Evolutionary conservation across 805 yeast species (phyloP).

Genomic region (Pichia membranifaciens): DNA sequence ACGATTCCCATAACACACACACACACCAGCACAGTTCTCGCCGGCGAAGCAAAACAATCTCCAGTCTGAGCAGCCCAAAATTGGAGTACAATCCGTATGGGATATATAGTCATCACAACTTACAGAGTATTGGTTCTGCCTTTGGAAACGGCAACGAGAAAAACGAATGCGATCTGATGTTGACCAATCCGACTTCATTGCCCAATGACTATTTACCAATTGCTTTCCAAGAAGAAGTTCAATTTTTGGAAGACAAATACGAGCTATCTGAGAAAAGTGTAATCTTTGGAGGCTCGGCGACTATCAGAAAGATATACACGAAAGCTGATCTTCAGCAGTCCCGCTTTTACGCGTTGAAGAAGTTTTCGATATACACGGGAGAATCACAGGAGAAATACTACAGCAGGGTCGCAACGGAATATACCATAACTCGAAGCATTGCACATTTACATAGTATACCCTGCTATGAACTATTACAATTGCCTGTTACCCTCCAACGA

Average conservation of each 20-base stretch:
- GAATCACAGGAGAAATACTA: constrained; percentile 54
- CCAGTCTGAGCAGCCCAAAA: constrained; percentile 21
- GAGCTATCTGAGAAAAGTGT: constrained; percentile 38
- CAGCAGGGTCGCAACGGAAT: constrained; percentile 58
- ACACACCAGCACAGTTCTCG: background rate
- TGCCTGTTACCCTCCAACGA: constrained; percentile 54
- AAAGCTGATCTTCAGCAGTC: constrained; percentile 30
- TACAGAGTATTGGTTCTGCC: constrained; percentile 27
- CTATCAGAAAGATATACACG: constrained; percentile 46
- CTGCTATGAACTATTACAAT: constrained; percentile 48
- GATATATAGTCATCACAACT: constrained; percentile 32
- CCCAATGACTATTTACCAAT: constrained; percentile 62
- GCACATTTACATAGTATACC: constrained; percentile 54
- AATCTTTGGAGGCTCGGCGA: constrained; percentile 71
- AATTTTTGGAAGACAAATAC: constrained; percentile 50
- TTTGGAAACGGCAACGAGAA: constrained; percentile 21
- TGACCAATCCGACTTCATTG: constrained; percentile 55
- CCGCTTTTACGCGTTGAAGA: constrained; percentile 54
- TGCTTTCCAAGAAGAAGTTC: constrained; percentile 42
- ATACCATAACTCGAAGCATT: constrained; percentile 49
- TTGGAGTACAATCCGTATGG: constrained; percentile 64
- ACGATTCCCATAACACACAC: background rate
- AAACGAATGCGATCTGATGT: constrained; percentile 34
- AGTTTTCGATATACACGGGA: constrained; percentile 44
- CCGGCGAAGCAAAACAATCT: background rate